phyloP scores from a whole-genome alignment of 345 rosid species.

The Heritiera littoralis region DNA sequence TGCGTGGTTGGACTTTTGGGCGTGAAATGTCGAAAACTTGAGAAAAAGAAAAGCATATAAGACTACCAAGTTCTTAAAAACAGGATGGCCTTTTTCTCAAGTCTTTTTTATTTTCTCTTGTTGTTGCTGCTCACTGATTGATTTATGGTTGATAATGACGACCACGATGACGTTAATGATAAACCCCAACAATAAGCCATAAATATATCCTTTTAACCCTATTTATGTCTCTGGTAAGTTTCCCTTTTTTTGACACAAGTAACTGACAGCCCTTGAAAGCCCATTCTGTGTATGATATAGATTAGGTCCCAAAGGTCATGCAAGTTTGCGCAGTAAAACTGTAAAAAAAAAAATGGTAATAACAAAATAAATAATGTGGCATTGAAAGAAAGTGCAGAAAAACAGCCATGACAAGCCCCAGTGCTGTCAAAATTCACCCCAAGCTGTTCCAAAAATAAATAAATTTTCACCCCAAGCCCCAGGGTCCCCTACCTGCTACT shows the following conservation, averaged over 20 bases:
- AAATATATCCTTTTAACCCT: not conserved
- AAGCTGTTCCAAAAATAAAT: not conserved
- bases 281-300: not conserved
- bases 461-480: not conserved
- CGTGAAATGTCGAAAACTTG: constrained; percentile 9
- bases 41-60: not conserved
- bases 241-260: not conserved
- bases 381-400: not conserved
- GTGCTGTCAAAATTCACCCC: not conserved
- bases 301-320: not conserved
- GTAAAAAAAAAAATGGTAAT: not conserved
- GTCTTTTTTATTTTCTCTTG: not conserved
- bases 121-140: not conserved
- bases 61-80: too few species aligned
- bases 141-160: constrained; percentile 7
- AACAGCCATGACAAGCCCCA: not conserved
- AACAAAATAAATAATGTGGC: not conserved
- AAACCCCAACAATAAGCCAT: not conserved
- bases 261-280: not conserved
- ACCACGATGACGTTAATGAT: not conserved
- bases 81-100: not conserved
- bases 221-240: not conserved
- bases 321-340: not conserved
- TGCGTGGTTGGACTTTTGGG: not conserved
- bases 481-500: constrained; percentile 9